Evolutionary conservation across 352 stramenopile species (phyloP).

Genomic region (Globisporangium middletonii): DNA sequence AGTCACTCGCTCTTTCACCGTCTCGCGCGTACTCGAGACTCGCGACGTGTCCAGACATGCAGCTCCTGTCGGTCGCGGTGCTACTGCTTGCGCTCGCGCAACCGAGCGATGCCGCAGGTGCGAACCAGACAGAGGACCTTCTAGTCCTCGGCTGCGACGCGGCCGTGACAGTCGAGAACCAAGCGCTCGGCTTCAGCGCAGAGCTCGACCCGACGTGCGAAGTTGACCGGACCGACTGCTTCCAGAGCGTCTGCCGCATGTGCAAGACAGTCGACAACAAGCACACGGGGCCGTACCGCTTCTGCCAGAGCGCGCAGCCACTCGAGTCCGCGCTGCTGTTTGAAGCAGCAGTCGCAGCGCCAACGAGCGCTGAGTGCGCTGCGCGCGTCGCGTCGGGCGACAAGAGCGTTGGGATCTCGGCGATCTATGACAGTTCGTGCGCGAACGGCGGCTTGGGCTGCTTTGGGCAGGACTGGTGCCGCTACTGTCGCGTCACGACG

Average conservation of each 20-base stretch:
- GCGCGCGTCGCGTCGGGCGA: slow-evolving; percentile 25
- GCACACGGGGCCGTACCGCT: slow-evolving; percentile 11
- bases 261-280: slow-evolving; percentile 9
- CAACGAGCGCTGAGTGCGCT: slow-evolving; percentile 17
- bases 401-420: slow-evolving; percentile 27
- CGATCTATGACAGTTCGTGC: slow-evolving; percentile 16
- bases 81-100: too few relatives aligned
- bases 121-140: background rate
- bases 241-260: slow-evolving; percentile 17
- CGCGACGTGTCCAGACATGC: too few relatives aligned
- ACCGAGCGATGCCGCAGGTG: too few relatives aligned
- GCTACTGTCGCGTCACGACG: slow-evolving; percentile 21
- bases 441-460: slow-evolving; percentile 26
- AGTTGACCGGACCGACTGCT: slow-evolving; percentile 14
- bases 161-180: background rate
- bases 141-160: background rate
- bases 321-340: background rate
- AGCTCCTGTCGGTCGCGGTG: too few relatives aligned
- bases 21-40: too few relatives aligned
- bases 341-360: background rate
- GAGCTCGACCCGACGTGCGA: slow-evolving; percentile 1
- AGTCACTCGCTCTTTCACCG: too few relatives aligned
- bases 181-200: slow-evolving; percentile 6
- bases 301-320: background rate
- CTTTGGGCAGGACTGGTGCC: slow-evolving; percentile 17